Conservation (phyloP, 768 basidiomycete genomes). For the Hypholoma fasciculare region DNA sequence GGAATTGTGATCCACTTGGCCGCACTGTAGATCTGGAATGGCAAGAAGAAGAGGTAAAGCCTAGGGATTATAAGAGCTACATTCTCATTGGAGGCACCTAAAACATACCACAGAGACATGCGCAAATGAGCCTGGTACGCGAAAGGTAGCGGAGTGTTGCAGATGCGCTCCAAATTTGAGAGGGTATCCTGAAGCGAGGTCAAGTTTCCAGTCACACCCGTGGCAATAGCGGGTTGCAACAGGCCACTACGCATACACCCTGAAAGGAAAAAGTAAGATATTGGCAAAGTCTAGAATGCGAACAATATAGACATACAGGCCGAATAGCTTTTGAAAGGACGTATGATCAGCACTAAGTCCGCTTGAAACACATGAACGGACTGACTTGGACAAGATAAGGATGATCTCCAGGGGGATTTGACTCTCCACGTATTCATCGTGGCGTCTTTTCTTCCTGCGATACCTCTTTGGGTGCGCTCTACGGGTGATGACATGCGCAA, state of each 20-base stretch:
- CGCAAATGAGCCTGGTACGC: constrained; percentile 71
- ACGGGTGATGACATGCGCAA: constrained; percentile 15
- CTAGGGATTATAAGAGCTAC: constrained; percentile 11
- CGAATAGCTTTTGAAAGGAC: constrained; percentile 22
- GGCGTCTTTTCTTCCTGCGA: constrained; percentile 16
- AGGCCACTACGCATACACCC: constrained; percentile 34
- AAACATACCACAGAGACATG: constrained; percentile 61
- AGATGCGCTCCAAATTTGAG: constrained; percentile 61
- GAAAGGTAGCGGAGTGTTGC: constrained; percentile 66
- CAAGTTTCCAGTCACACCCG: constrained; percentile 48
- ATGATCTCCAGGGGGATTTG: constrained; percentile 65
- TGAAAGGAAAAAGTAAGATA: constrained; percentile 27
- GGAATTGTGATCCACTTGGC: constrained; percentile 57
- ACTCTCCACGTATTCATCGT: constrained; percentile 44
- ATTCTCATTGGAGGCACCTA: background rate
- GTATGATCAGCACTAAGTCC: constrained; percentile 17
- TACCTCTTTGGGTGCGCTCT: constrained; percentile 8
- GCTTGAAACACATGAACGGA: constrained; percentile 1
- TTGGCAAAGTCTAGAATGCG: constrained; percentile 10
- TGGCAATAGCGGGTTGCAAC: constrained; percentile 54
- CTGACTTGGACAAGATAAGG: constrained; percentile 47
- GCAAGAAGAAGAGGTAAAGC: constrained; percentile 44
- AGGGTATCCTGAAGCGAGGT: constrained; percentile 54
- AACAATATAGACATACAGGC: constrained; percentile 27
- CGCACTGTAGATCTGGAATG: constrained; percentile 52